Base-by-base conservation (phyloP, 306 rosid species). In the Rosa multiflora region DNA sequence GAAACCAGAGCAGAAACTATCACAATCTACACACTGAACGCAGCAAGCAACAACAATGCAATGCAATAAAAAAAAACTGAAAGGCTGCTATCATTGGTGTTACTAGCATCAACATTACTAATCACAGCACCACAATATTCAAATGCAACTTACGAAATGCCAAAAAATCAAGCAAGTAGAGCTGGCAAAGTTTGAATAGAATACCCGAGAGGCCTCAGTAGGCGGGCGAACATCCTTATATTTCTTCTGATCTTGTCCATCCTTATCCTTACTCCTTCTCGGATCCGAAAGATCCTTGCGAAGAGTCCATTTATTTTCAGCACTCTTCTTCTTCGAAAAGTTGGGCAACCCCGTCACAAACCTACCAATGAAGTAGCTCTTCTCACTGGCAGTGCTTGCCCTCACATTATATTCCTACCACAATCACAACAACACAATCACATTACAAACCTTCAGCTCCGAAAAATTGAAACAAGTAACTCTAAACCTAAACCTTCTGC, bases 401-500 rank as follows among this genome's bases (percentile, higher is more conserved):
- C 99, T 95, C 64, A 94, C 99, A 79, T 88, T 94, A 67, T 94
- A 94, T 76, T 94, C 99, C 99, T 94, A 73, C 10, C 39, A 71
- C 8, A 32, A 44, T 35, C 78, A 72, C 63, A 72, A 72, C 37
- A 72, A 51, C n/a, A 62, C 44, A 51, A 51, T 75, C 14, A 37
- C 77, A 71, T 79, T 12, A 26, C 67, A 48, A 80, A 44, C 55
- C 20, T 52, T 47, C 8, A 1, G 23, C 48, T 47, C n/a, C 63
- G 42, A 43, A 47, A 47, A 20, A 74, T 20, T 8, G 40, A 12
- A n/a, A 68, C 21, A 5, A 35, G 47, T 3, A 8, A 17, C 21
- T 58, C 32, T 0, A 56, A 56, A 13, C 80, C 70, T 82, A 56
- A 80, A 49, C 52, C 17, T 49, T 39, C 12, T 4, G 55, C 53